These are phyloP conservation scores for Flaveria brownii DNA, from an alignment of 129 eudicot genomes.

Conservation along the genomic window DNA sequence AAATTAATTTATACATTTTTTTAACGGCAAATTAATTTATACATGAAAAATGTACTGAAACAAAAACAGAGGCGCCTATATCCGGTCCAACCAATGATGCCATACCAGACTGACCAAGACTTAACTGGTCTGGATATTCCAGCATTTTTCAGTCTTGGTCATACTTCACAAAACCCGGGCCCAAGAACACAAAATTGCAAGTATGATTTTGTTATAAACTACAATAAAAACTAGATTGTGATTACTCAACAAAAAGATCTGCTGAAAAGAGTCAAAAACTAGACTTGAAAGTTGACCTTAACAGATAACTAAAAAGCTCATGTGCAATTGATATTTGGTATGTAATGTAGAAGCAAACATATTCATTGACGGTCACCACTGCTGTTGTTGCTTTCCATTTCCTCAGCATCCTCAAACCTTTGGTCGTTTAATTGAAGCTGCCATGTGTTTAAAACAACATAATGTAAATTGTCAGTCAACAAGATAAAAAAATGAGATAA, in stretches of 20 bases:
- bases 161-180: background rate
- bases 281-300: background rate
- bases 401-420: constrained; percentile 88
- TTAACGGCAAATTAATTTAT: too few relatives aligned
- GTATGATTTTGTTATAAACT: background rate
- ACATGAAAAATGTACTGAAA: too few relatives aligned
- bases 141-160: background rate
- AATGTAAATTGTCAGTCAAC: background rate
- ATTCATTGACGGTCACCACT: constrained; percentile 33
- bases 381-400: constrained; percentile 53
- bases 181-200: background rate
- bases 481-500: background rate
- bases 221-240: background rate
- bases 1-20: too few relatives aligned
- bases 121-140: background rate
- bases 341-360: background rate
- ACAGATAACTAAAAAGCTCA: background rate
- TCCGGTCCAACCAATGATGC: too few relatives aligned
- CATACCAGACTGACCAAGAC: too few relatives aligned
- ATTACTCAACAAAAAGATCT: background rate
- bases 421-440: constrained; percentile 81
- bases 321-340: background rate
- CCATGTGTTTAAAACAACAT: constrained; percentile 16
- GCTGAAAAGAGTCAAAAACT: background rate
- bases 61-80: too few relatives aligned